phyloP scores from a whole-genome alignment of 129 eudicot genomes.

The Arctium minus region DNA sequence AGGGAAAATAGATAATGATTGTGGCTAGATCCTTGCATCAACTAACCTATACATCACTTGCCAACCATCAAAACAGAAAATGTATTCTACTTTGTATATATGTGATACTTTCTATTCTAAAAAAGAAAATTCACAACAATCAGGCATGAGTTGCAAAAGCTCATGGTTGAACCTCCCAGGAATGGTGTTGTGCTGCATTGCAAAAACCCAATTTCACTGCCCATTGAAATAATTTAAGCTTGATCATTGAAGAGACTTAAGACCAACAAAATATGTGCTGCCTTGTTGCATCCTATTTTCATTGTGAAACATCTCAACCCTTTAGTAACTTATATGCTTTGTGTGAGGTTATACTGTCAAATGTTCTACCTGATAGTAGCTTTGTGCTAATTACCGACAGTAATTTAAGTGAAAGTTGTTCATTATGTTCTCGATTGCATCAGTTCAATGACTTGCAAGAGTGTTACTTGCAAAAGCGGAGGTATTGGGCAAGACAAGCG shows the following conservation, averaged over 20 bases:
- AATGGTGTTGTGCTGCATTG: neutral
- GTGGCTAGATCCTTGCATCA: neutral
- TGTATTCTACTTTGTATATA: neutral
- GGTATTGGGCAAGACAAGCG: constrained; percentile 51
- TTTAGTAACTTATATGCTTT: neutral
- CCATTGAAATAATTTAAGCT: neutral
- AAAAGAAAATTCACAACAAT: neutral
- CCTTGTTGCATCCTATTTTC: neutral
- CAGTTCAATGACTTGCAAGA: constrained; percentile 93
- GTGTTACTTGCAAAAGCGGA: constrained; percentile 84
- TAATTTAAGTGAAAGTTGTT: neutral
- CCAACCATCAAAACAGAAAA: neutral
- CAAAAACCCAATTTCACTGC: neutral
- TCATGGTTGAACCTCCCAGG: neutral
- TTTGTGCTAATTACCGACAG: neutral
- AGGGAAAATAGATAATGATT: neutral
- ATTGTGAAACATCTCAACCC: neutral
- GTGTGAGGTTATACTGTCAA: neutral
- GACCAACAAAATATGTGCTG: neutral
- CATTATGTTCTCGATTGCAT: neutral
- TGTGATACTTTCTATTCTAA: neutral
- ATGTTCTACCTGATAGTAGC: neutral
- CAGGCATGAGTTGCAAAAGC: neutral
- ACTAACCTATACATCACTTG: no score
- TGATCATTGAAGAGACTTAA: neutral